Base-by-base conservation (phyloP, 441 rosid species). In the Codiaeum variegatum region DNA sequence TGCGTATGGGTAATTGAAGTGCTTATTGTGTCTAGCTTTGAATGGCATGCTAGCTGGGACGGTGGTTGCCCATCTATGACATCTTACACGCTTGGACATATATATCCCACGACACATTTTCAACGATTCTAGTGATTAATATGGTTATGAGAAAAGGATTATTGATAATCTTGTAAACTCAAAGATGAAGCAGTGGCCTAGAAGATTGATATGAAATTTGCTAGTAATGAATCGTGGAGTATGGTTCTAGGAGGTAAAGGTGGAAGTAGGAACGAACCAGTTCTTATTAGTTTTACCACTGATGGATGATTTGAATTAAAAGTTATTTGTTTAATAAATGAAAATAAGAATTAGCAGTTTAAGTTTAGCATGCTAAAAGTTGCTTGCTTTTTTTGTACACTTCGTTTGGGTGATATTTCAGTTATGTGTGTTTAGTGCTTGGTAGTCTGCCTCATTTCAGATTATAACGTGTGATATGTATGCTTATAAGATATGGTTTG, bases 231-330 rank as follows among this genome's bases (percentile, higher is more conserved):
- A 54, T 23, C 15, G 1, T 47, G 24, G 72, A 34, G 28, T 66
- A 12, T 6, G 11, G 16, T 67, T 47, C 21, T 10, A 15, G 58
- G 8, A 52, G 24, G 10, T 19, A n/a, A 52, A 19, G 32, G 16
- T 56, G 15, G 36, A 15, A 61, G 10, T 2, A 26, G 63, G 38
- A 26, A 28, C 29, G 54, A 28, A 42, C 18, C 5, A 18, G 19
- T 24, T 40, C n/a, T 42, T 24, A 1, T 38, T 70, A 7, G 26
- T 42, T 64, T 40, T 0, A 15, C 12, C 40, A 24, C n/a, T 47
- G 70, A 34, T 64, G 15, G 3, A 40, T 66, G 69, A 66, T 49
- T 42, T 42, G 51, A 65, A 49, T 29, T 34, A 49, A 4, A 67
- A 31, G 9, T 29, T 16, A 49, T 10, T 4, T 32, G 2, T 67